Evolutionary conservation across 1,284 basidiomycete species (phyloP), one percentile per base, ranked within the genome.

Genomic region (Pseudozyma tsukubaensis): DNA sequence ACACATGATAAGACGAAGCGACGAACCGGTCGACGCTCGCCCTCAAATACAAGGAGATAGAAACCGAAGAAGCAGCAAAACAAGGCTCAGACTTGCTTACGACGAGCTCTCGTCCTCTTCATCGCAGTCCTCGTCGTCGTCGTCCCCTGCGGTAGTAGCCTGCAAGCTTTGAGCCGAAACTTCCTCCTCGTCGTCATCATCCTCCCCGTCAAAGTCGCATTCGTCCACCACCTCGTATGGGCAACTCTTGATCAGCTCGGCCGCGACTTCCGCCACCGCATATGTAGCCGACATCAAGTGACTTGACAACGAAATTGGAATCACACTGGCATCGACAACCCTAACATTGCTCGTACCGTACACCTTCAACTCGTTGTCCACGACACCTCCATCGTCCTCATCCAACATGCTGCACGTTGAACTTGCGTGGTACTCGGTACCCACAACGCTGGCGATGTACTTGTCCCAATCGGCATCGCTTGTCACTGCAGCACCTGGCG

Each of bases 341-440:
- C 85, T 76, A 70, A 93, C 86, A 85, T 91, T 91, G 80, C 87
- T 76, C 4, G 88, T 87, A 29, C 90, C 90, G 80, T 91, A 90
- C 13, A 91, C 90, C 76, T 86, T 86, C 44, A 92, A 84, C 51
- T 89, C 85, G 24, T 88, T 85, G 80, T 89, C 89, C 44, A 92
- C 90, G 44, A 91, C 90, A 64, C 90, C 91, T 45, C 90, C 91
- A 56, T 86, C 83, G 18, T 85, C 85, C 70, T 86, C 85, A 5
- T 90, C 90, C 44, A 91, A 84, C 90, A 91, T 91, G 8, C 89
- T 86, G 78, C 88, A 89, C 14, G 90, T 88, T 59, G 88, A 88
- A 29, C 87, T 86, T 1, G 90, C 89, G 84, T 80, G 78, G 65
- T 77, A 82, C 61, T 78, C 78, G 12, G 80, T 80, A 7, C 51